phyloP scores from a whole-genome alignment of 2,329 filamentous ascomycete species.

The Grosmannia huntii region DNA sequence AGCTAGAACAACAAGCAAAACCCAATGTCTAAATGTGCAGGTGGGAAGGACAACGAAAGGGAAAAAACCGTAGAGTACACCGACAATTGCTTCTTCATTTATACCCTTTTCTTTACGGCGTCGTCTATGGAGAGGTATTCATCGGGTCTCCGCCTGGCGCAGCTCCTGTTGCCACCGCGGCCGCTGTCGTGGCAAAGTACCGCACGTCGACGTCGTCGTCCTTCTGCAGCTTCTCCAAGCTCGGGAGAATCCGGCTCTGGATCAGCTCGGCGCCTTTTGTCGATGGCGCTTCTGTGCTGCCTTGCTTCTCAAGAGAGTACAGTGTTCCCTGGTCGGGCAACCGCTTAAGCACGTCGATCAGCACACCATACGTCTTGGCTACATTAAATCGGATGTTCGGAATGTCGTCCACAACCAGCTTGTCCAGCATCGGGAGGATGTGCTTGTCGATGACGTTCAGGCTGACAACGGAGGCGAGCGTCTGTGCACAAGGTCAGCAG shows the following conservation, averaged over 20 bases:
- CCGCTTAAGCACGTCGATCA: slow-evolving; percentile 84
- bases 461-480: slow-evolving; percentile 82
- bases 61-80: slow-evolving; percentile 1
- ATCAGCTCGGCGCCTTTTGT: slow-evolving; percentile 67
- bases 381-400: slow-evolving; percentile 99
- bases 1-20: not conserved
- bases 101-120: slow-evolving; percentile 13
- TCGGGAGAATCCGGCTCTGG: slow-evolving; percentile 74
- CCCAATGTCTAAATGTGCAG: not conserved
- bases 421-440: slow-evolving; percentile 91
- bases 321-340: slow-evolving; percentile 82
- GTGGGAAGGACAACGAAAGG: not conserved
- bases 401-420: slow-evolving; percentile 86
- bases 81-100: slow-evolving; percentile 18
- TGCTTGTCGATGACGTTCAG: slow-evolving; percentile 86
- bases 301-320: slow-evolving; percentile 71
- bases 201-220: slow-evolving; percentile 97
- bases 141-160: slow-evolving; percentile 42
- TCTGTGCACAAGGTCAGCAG: slow-evolving; percentile 39
- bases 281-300: slow-evolving; percentile 48
- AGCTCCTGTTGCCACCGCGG: slow-evolving; percentile 40
- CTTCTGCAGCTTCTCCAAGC: slow-evolving; percentile 87
- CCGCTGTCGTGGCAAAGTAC: slow-evolving; percentile 90
- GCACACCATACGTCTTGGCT: slow-evolving; percentile 85
- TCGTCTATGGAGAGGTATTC: slow-evolving; percentile 52